Conservation (phyloP, 805 yeast species). For the Monosporozyma aerobia region DNA sequence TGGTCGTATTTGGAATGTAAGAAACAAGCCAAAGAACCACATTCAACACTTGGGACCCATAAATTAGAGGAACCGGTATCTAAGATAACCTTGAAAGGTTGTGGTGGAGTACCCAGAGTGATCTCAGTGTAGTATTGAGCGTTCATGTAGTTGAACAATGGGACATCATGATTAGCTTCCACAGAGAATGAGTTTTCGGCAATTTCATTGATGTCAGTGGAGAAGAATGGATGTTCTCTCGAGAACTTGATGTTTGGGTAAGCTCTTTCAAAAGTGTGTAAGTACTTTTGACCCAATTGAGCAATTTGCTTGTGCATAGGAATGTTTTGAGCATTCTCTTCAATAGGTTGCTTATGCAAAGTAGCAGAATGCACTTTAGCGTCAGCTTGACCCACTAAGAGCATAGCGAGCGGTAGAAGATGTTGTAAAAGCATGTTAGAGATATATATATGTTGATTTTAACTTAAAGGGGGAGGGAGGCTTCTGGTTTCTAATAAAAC, state of each 20-base stretch:
- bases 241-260: conserved; percentile 33
- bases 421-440: conserved; percentile 16
- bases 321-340: conserved; percentile 34
- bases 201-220: conserved; percentile 3
- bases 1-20: conserved; percentile 88
- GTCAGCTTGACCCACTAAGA: conserved; percentile 29
- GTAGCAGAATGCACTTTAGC: conserved; percentile 48
- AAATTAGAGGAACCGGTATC: conserved; percentile 96
- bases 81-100: conserved; percentile 82
- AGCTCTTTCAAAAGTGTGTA: conserved; percentile 39
- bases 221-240: conserved; percentile 16
- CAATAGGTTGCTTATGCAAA: conserved; percentile 47
- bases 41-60: conserved; percentile 90
- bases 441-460: not conserved
- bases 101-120: conserved; percentile 86
- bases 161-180: conserved; percentile 54
- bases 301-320: conserved; percentile 44
- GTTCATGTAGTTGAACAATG: conserved; percentile 85
- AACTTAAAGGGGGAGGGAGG: not conserved
- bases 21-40: conserved; percentile 91
- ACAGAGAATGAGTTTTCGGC: conserved; percentile 11
- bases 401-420: conserved; percentile 24
- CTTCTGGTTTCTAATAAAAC: not conserved
- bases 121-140: conserved; percentile 96
- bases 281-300: conserved; percentile 54